These are phyloP conservation scores for Plantago rigida DNA, from an alignment of 305 asterid species.

Conservation along the genomic window DNA sequence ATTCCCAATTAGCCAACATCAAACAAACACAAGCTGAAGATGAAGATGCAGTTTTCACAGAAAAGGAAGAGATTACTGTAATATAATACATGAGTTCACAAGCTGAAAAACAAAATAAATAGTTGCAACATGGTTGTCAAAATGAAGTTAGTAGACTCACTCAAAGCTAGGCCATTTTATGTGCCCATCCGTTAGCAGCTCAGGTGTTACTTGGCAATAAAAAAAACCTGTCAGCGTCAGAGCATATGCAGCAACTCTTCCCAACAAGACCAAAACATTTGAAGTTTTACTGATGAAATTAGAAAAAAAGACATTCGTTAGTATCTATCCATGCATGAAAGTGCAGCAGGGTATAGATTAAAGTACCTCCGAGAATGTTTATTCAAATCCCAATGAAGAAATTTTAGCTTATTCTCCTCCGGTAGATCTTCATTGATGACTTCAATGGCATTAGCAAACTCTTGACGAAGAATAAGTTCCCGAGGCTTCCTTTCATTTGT, in stretches of 20 bases:
- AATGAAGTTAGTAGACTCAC: constrained; percentile 44
- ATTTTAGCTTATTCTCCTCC: constrained; percentile 76
- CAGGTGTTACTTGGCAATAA: constrained; percentile 59
- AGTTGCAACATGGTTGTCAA: constrained; percentile 2
- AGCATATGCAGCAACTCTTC: constrained; percentile 85
- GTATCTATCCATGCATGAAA: constrained; percentile 21
- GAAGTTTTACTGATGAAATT: constrained; percentile 64
- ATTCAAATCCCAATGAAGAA: constrained; percentile 95
- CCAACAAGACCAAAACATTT: constrained; percentile 67
- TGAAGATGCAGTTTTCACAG: no score
- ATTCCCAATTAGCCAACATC: constrained; percentile 15
- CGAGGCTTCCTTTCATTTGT: constrained; percentile 92
- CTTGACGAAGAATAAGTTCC: constrained; percentile 85
- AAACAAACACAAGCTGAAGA: constrained; percentile 12
- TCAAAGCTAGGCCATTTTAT: constrained; percentile 47
- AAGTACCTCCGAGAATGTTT: constrained; percentile 81
- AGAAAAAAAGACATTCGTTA: constrained; percentile 27
- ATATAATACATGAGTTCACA: background rate
- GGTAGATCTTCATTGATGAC: constrained; percentile 64
- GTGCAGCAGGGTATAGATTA: constrained; percentile 17
- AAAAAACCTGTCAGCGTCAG: constrained; percentile 80
- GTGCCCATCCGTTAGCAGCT: constrained; percentile 37
- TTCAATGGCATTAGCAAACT: constrained; percentile 88
- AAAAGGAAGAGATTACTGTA: no score
- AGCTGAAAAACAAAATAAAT: background rate